Conservation (phyloP, 139 green algal genomes). For the Klebsormidium nitens region DNA sequence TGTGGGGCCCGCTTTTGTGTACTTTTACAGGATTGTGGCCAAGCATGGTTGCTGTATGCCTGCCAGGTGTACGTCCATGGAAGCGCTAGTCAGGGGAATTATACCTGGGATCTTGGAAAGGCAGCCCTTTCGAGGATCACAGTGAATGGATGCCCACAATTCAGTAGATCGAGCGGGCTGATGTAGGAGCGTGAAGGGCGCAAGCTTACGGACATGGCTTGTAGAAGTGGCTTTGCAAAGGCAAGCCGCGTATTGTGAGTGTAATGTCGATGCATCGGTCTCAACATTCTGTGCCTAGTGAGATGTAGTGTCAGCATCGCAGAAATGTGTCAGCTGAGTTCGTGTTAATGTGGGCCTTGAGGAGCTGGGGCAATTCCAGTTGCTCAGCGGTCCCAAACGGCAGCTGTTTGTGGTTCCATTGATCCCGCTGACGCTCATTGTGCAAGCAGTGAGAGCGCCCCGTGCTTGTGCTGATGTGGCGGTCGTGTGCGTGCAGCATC, state of each 20-base stretch:
- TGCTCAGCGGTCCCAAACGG: neutral
- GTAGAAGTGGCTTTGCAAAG: too few species aligned
- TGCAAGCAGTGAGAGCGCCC: neutral
- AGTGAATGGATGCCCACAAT: too few species aligned
- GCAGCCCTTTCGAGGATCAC: too few species aligned
- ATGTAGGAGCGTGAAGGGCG: too few species aligned
- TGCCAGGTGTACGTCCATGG: slow-evolving; percentile 2
- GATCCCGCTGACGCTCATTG: neutral
- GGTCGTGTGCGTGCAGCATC: slow-evolving; percentile 64
- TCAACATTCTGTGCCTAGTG: too few species aligned
- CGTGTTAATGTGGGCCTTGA: neutral
- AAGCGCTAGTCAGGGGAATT: too few species aligned
- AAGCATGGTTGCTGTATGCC: neutral
- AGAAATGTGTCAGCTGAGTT: neutral
- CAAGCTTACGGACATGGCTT: too few species aligned
- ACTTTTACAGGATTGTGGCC: neutral
- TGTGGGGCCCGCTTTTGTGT: neutral
- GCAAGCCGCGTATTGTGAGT: too few species aligned
- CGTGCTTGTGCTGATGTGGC: neutral
- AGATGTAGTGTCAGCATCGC: neutral
- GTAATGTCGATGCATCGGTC: too few species aligned
- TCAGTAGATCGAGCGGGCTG: too few species aligned
- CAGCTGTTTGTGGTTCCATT: neutral
- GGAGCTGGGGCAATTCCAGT: neutral
- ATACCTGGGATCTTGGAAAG: too few species aligned